These are phyloP conservation scores for Candida tammaniensis DNA, from an alignment of 805 yeast species.

Conservation along the genomic window DNA sequence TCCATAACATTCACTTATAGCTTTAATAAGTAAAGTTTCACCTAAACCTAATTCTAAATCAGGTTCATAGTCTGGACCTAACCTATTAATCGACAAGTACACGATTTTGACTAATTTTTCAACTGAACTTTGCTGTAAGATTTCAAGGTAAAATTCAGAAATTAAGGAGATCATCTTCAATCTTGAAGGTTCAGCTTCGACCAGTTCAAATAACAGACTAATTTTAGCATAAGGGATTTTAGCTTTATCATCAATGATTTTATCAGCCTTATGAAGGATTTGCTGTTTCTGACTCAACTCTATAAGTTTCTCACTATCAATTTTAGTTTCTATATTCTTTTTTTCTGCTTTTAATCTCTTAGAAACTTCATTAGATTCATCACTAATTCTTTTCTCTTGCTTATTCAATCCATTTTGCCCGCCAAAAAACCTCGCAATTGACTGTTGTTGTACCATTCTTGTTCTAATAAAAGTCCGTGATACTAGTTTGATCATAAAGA, in stretches of 20 bases:
- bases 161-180: conserved; percentile 76
- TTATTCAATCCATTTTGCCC: not conserved
- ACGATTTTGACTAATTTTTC: conserved; percentile 66
- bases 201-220: conserved; percentile 66
- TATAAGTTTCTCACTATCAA: conserved; percentile 8
- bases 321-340: not conserved
- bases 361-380: not conserved
- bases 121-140: conserved; percentile 45
- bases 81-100: conserved; percentile 79
- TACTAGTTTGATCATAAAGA: too few species aligned
- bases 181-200: conserved; percentile 80
- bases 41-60: conserved; percentile 94
- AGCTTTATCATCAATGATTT: conserved; percentile 5
- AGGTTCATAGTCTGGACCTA: conserved; percentile 92
- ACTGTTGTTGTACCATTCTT: conserved; percentile 31
- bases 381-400: not conserved
- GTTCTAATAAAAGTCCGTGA: too few species aligned
- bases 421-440: conserved; percentile 30
- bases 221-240: conserved; percentile 39
- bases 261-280: conserved; percentile 10
- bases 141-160: conserved; percentile 66
- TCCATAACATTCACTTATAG: conserved; percentile 89
- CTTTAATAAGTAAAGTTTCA: conserved; percentile 82
- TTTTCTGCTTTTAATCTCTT: conserved; percentile 1
- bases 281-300: conserved; percentile 13